Conservation (phyloP, 495 filamentous ascomycete species). For the Penicillium coprophilum region DNA sequence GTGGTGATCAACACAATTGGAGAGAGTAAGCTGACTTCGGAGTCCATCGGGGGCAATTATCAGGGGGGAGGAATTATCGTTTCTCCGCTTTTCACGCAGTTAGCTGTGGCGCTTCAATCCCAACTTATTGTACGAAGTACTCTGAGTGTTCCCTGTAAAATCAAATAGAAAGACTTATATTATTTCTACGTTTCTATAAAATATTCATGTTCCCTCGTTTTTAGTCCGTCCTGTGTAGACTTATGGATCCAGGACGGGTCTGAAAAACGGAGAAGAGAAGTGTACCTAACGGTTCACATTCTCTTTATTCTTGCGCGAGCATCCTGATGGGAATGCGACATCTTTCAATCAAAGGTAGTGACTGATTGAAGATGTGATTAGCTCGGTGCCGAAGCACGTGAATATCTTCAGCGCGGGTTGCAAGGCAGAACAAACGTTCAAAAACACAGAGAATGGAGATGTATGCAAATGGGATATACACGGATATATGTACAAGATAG, state of each 20-base stretch:
- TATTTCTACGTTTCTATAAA: slow-evolving; percentile 1
- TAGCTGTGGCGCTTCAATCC: not conserved
- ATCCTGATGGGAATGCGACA: slow-evolving; percentile 28
- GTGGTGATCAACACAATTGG: not conserved
- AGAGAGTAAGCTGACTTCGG: not conserved
- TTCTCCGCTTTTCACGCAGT: not conserved
- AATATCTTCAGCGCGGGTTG: slow-evolving; percentile 29
- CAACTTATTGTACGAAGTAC: no score
- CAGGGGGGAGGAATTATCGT: not conserved
- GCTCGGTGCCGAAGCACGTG: slow-evolving; percentile 45
- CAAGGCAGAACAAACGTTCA: slow-evolving; percentile 1
- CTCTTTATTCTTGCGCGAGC: slow-evolving; percentile 44
- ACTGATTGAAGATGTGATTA: slow-evolving; percentile 37
- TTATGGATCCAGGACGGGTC: slow-evolving; percentile 46
- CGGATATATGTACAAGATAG: slow-evolving; percentile 31
- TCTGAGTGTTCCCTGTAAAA: not conserved
- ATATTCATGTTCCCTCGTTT: slow-evolving; percentile 48
- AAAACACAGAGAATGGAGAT: slow-evolving; percentile 6
- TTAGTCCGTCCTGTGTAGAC: slow-evolving; percentile 55
- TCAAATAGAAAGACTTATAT: not conserved
- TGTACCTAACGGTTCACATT: slow-evolving; percentile 45
- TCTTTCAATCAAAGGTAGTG: slow-evolving; percentile 26
- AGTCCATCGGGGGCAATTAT: not conserved
- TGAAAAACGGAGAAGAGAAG: slow-evolving; percentile 50
- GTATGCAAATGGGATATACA: slow-evolving; percentile 20